Base-by-base conservation (phyloP, 805 yeast genomes). In the Barnettozyma sp. region DNA sequence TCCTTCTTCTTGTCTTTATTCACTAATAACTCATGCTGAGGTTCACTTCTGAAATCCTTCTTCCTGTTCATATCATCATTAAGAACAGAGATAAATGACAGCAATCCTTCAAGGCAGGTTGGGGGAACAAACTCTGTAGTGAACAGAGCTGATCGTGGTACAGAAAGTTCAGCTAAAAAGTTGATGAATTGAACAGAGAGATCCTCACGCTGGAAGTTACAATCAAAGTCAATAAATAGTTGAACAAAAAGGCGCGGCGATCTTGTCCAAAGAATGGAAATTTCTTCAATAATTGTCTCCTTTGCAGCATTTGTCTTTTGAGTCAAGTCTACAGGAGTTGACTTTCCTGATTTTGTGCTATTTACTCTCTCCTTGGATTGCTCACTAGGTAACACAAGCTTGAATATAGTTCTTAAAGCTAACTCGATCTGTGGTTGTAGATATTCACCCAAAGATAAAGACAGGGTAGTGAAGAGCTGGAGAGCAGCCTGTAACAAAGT, bases 61-160 rank as follows among this genome's bases (percentile, higher is more conserved):
- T 41, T 26, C 8, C 36, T 8, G 28, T 55, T 43, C 24, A 59
- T 66, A 62, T 43, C 73, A 52, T 52, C 74, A 44, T 72, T 70
- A 30, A 84, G 64, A 12, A 79, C 78, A 39, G 75, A 72, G 27
- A 88, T 65, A 38, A 82, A 76, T 2, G 83, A 70, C 16, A 90
- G 63, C 3, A 92, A 57, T 2, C 97, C 95, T 49, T 92, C 97
- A 34, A 92, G 64, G 50, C 97, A 90, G 7, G 87, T 71, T 1
- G 97, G 96, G 1, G 98, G 97, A 2, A 90, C 94, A 49, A 74
- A 80, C 26, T 82, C 84, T 0, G 95, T 83, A 0, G 94, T 79
- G 48, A 71, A 65, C 8, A 69, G 49, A 0, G 97, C 94, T 9
- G 90, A 73, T 52, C 87, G 95, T 0, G 97, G 94, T 29, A 85